phyloP scores from a whole-genome alignment of 2,329 filamentous ascomycete genomes.

The Penicillium polonicum region DNA sequence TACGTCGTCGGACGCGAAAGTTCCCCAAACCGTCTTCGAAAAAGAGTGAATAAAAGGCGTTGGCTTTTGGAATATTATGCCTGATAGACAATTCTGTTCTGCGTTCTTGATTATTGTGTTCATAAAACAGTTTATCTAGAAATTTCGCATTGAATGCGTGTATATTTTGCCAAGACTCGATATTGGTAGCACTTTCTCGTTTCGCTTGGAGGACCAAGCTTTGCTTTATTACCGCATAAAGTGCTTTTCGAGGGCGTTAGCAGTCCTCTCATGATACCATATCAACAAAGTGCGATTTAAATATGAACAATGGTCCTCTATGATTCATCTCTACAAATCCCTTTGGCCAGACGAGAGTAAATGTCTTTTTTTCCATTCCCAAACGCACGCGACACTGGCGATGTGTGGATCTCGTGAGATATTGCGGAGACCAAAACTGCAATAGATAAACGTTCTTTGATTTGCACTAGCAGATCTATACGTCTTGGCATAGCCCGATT shows the following conservation, averaged over 20 bases:
- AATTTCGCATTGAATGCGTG: neutral
- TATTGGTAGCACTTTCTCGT: neutral
- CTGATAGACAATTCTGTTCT: neutral
- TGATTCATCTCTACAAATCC: neutral
- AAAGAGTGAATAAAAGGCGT: slow-evolving; percentile 54
- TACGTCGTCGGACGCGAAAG: slow-evolving; percentile 62
- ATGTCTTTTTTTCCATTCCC: neutral
- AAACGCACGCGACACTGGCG: too few relatives aligned
- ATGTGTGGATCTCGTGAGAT: neutral
- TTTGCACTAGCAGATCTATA: neutral
- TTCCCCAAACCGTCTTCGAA: slow-evolving; percentile 48
- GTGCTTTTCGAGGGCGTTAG: neutral
- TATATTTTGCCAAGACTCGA: neutral
- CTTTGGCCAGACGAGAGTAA: neutral
- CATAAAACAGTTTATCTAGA: neutral
- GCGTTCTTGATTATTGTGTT: neutral
- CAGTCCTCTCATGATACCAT: neutral
- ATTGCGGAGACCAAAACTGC: neutral
- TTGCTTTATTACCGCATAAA: neutral
- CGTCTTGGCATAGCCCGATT: too few relatives aligned
- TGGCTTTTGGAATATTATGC: neutral
- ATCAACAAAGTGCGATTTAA: neutral
- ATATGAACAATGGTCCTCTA: neutral
- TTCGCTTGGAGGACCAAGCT: neutral
- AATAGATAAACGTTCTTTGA: neutral